Percentiles rank a stretch among this genome's conserved stretches.
phyloP scores from a whole-genome alignment of 164 flowering plant genomes.

The Vitis cinerea region DNA sequence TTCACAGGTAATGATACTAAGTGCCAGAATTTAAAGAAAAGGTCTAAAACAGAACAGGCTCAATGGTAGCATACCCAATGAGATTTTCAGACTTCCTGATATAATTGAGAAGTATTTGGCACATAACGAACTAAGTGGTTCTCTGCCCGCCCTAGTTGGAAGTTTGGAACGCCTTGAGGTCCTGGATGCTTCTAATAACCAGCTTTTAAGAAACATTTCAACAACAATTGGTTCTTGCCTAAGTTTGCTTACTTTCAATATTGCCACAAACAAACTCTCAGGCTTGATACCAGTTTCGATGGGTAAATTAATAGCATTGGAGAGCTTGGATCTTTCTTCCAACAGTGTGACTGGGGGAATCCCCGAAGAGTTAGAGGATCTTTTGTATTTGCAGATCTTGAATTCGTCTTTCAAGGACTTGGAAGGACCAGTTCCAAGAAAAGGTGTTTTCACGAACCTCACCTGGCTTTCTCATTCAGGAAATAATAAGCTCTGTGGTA shows the following conservation, averaged over 20 bases:
- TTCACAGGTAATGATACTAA: conserved; percentile 10
- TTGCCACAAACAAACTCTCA: not conserved
- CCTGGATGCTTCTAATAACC: not conserved
- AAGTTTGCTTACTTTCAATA: not conserved
- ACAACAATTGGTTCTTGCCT: not conserved
- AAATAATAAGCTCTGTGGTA: conserved; percentile 4
- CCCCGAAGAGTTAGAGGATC: conserved; percentile 8
- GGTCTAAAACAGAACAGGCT: not conserved
- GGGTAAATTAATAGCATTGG: not conserved
- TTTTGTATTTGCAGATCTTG: not conserved
- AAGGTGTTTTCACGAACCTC: not conserved
- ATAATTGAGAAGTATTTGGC: not conserved
- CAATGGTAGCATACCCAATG: conserved; percentile 9
- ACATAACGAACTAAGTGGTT: not conserved
- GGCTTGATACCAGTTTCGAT: not conserved
- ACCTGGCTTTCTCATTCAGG: conserved; percentile 4
- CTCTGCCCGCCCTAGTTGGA: not conserved
- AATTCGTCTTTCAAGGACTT: conserved; percentile 9
- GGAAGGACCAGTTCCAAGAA: conserved; percentile 9
- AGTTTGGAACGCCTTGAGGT: conserved; percentile 3
- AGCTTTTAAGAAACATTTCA: not conserved
- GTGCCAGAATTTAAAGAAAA: not conserved
- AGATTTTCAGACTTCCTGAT: conserved; percentile 4
- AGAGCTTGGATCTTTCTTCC: not conserved
- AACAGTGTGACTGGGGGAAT: conserved; percentile 6